Percentiles rank a stretch among this genome's conserved stretches.
These are phyloP conservation scores for Podochytrium sp. DNA, from an alignment of 192 early-diverging fungal species.

Conservation along the genomic window DNA sequence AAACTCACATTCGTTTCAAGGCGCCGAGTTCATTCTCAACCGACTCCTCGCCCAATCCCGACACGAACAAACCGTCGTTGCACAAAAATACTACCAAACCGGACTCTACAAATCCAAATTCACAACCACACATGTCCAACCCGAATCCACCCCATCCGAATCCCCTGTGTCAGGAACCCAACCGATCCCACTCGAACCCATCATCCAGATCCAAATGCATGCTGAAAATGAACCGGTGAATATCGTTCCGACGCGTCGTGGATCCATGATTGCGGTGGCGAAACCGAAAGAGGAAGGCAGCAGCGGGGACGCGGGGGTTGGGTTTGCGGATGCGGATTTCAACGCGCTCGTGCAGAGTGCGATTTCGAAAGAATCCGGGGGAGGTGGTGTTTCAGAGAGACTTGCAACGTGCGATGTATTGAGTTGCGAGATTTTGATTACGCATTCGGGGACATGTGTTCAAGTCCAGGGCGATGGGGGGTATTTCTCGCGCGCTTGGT, in stretches of 20 bases:
- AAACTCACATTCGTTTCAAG: neutral
- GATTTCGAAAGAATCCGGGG: slow-evolving; percentile 46
- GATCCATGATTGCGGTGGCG: neutral
- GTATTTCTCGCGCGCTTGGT: slow-evolving; percentile 37
- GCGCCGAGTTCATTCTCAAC: slow-evolving; percentile 3
- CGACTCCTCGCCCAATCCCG: neutral
- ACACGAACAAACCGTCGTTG: neutral
- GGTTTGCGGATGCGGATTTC: slow-evolving; percentile 12
- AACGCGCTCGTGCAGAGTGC: slow-evolving; percentile 38
- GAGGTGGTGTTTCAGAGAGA: neutral
- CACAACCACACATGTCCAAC: neutral
- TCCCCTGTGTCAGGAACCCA: neutral
- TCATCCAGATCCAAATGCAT: neutral
- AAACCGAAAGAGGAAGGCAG: neutral
- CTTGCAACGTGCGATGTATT: too few species aligned
- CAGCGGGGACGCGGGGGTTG: neutral
- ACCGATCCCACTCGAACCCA: neutral
- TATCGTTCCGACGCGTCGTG: neutral
- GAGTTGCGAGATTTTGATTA: too few species aligned
- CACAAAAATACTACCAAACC: neutral
- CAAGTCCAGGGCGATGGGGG: slow-evolving; percentile 3
- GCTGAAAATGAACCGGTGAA: neutral
- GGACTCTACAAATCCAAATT: neutral
- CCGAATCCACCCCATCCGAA: neutral
- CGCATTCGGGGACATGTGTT: neutral